phyloP scores from a whole-genome alignment of 768 basidiomycete species.

The Mycena filopes region DNA sequence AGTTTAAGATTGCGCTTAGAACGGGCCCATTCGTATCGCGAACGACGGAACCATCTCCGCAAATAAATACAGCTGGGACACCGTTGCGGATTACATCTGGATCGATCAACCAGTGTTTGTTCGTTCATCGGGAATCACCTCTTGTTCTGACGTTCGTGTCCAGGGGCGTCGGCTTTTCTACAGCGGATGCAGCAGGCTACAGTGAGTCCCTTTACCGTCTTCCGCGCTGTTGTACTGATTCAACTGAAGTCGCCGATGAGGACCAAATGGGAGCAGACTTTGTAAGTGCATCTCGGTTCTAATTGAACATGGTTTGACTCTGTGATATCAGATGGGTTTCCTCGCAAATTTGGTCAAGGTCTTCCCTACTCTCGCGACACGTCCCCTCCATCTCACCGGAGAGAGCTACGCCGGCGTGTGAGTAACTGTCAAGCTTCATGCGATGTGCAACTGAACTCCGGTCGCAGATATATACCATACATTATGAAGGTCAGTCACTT shows the following conservation, averaged over 20 bases:
- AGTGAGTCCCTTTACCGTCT: slow-evolving; percentile 48
- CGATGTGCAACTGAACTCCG: too few relatives aligned
- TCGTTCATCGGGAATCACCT: slow-evolving; percentile 4
- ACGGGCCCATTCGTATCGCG: slow-evolving; percentile 73
- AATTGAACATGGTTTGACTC: slow-evolving; percentile 6
- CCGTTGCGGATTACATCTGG: slow-evolving; percentile 75
- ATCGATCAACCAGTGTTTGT: slow-evolving; percentile 76
- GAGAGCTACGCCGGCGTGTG: slow-evolving; percentile 83
- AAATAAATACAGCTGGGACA: slow-evolving; percentile 69
- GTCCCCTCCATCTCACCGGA: slow-evolving; percentile 76
- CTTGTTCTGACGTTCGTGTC: slow-evolving; percentile 13
- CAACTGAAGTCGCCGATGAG: slow-evolving; percentile 60
- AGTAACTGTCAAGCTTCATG: slow-evolving; percentile 66
- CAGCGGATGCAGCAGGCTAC: slow-evolving; percentile 70
- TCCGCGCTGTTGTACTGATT: slow-evolving; percentile 6
- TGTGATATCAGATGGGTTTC: slow-evolving; percentile 68
- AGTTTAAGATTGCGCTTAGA: slow-evolving; percentile 48
- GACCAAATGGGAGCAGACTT: slow-evolving; percentile 73
- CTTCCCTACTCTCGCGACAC: slow-evolving; percentile 73
- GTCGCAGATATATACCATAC: slow-evolving; percentile 60
- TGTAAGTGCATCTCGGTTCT: slow-evolving; percentile 44
- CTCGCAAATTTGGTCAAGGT: slow-evolving; percentile 77
- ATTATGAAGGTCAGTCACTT: slow-evolving; percentile 61
- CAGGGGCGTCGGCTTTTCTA: slow-evolving; percentile 74
- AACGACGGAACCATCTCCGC: slow-evolving; percentile 58